Conservation (phyloP, 257 asterid genomes). For the Eucommia ulmoides region DNA sequence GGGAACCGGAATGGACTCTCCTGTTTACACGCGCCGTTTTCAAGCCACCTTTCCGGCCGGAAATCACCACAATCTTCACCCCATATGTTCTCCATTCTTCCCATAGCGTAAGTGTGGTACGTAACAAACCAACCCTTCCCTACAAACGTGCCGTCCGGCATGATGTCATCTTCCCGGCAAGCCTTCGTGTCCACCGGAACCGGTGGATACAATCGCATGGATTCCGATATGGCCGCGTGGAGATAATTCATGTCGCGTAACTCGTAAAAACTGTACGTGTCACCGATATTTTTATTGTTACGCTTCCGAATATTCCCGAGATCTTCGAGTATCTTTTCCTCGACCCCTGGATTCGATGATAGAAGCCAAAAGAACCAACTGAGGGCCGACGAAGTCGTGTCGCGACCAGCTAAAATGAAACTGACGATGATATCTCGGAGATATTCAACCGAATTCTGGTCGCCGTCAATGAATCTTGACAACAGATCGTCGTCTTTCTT, state of each 20-base stretch:
- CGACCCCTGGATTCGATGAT: constrained; percentile 35
- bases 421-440: constrained; percentile 77
- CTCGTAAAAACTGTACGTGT: constrained; percentile 39
- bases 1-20: constrained; percentile 62
- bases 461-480: constrained; percentile 49
- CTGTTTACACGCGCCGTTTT: constrained; percentile 47
- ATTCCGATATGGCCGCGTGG: constrained; percentile 70
- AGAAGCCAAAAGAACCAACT: constrained; percentile 84
- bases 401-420: constrained; percentile 84
- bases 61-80: constrained; percentile 67
- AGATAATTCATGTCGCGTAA: constrained; percentile 80
- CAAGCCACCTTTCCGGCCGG: constrained; percentile 89
- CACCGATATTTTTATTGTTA: constrained; percentile 23
- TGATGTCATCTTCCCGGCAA: constrained; percentile 38
- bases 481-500: constrained; percentile 52
- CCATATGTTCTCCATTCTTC: constrained; percentile 79
- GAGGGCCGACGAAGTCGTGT: constrained; percentile 79
- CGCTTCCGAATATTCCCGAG: constrained; percentile 17
- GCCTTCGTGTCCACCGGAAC: constrained; percentile 60
- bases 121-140: constrained; percentile 55
- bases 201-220: constrained; percentile 85
- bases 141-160: constrained; percentile 78
- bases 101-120: constrained; percentile 64
- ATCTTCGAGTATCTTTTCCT: constrained; percentile 40
- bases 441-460: constrained; percentile 36